These are phyloP conservation scores for Sarocladium strictum DNA, from an alignment of 2,329 filamentous ascomycete species.

Conservation along the genomic window DNA sequence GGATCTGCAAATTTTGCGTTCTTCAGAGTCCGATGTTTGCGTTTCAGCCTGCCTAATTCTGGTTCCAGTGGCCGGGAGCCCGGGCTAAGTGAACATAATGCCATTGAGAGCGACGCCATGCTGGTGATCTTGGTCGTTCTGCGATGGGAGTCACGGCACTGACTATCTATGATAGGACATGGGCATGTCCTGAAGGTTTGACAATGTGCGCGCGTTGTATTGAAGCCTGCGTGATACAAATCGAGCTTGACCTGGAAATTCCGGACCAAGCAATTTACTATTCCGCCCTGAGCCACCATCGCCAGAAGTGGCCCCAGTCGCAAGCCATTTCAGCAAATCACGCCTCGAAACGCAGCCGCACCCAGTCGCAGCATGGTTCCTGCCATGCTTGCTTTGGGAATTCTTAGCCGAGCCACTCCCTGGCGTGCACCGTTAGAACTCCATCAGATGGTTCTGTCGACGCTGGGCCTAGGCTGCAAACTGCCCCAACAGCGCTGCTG, in stretches of 20 bases:
- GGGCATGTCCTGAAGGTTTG: too few species aligned
- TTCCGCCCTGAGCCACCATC: background rate
- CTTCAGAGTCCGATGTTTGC: background rate
- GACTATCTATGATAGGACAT: too few species aligned
- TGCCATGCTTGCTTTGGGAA: conserved; percentile 5
- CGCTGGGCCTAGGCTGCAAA: too few species aligned
- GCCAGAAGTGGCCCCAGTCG: background rate
- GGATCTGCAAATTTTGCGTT: background rate
- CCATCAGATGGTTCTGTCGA: background rate
- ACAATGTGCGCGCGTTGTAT: too few species aligned
- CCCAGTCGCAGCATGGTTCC: background rate
- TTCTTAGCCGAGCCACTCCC: conserved; percentile 8
- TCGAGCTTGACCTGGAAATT: background rate
- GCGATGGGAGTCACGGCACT: too few species aligned
- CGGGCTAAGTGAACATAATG: too few species aligned
- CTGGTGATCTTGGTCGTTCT: too few species aligned
- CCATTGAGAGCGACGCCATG: too few species aligned
- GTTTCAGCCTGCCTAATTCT: background rate
- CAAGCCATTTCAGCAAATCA: background rate
- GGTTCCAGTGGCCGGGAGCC: too few species aligned
- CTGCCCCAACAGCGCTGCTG: too few species aligned
- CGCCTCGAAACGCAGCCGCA: background rate
- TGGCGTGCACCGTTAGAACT: background rate
- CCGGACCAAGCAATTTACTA: background rate
- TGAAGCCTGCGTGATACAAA: background rate